Conservation (phyloP, 106 monocot genomes). For the Dendrobium chrysotoxum region DNA sequence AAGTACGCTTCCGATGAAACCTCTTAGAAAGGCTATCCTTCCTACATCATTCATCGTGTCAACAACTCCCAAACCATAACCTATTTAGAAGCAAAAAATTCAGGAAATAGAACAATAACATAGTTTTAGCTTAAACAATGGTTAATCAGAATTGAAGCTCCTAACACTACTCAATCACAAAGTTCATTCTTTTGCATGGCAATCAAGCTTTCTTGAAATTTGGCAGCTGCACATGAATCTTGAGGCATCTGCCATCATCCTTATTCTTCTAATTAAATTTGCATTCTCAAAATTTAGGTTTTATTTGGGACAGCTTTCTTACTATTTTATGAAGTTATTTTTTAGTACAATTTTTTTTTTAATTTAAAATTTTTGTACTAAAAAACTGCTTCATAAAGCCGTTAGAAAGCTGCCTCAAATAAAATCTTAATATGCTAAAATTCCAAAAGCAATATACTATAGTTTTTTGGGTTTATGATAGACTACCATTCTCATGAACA, state of each 20-base stretch:
- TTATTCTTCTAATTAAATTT: background rate
- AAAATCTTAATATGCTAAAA: too few relatives aligned
- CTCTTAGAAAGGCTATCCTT: slow-evolving; percentile 8
- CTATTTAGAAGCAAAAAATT: background rate
- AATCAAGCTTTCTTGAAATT: background rate
- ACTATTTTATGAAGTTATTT: too few relatives aligned
- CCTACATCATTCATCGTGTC: slow-evolving; percentile 1
- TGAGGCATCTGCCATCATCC: background rate
- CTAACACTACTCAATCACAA: background rate
- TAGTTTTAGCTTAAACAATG: background rate
- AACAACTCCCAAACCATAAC: background rate
- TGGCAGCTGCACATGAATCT: background rate
- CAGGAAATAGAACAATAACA: background rate
- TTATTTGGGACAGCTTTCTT: too few relatives aligned
- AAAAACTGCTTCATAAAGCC: background rate
- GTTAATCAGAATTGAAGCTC: background rate
- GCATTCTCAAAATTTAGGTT: background rate
- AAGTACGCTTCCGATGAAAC: slow-evolving; percentile 13
- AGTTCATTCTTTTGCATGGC: background rate
- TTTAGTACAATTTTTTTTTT: background rate
- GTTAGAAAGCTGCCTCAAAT: too few relatives aligned
- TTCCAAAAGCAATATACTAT: background rate
- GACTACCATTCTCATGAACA: slow-evolving; percentile 54
- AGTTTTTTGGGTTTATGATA: background rate
- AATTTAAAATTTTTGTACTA: background rate